A percentile compares a stretch with the other conserved stretches of the same genome.
Conservation (phyloP, 345 rosid genomes). For the Barbarea vulgaris region DNA sequence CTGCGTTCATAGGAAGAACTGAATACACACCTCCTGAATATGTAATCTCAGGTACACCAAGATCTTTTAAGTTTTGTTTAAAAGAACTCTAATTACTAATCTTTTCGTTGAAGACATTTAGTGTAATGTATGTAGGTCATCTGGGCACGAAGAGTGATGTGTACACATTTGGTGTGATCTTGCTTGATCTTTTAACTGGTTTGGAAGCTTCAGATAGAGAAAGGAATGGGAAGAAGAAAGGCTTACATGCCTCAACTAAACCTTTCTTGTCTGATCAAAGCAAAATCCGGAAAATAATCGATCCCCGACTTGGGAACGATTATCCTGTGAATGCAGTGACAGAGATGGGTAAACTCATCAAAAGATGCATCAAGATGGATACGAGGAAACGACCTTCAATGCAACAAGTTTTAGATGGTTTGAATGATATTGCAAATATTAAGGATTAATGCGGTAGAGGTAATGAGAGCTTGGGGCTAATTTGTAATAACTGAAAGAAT, state of each 20-base stretch:
- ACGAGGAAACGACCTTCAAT: slow-evolving; percentile 8
- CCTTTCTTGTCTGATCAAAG: slow-evolving; percentile 22
- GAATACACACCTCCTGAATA: slow-evolving; percentile 33
- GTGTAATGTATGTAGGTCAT: slow-evolving; percentile 15
- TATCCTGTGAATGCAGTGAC: slow-evolving; percentile 7
- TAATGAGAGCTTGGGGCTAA: neutral
- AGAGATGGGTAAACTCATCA: slow-evolving; percentile 10
- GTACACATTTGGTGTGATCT: slow-evolving; percentile 36
- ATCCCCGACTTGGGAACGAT: slow-evolving; percentile 23
- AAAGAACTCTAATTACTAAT: too few relatives aligned
- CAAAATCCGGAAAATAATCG: slow-evolving; percentile 18
- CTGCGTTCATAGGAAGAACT: neutral
- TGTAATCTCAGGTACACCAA: slow-evolving; percentile 31
- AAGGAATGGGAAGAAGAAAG: neutral
- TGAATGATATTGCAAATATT: slow-evolving; percentile 15
- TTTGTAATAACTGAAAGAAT: neutral
- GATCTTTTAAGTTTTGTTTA: neutral
- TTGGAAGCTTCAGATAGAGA: slow-evolving; percentile 13
- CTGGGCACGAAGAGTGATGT: slow-evolving; percentile 21
- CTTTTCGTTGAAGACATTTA: neutral
- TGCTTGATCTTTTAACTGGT: slow-evolving; percentile 27
- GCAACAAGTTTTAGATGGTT: slow-evolving; percentile 16
- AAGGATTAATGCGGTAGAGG: slow-evolving; percentile 10
- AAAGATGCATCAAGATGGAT: neutral
- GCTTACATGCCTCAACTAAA: slow-evolving; percentile 6